Conservation (phyloP, 441 rosid genomes). For the Omphalea diandra region DNA sequence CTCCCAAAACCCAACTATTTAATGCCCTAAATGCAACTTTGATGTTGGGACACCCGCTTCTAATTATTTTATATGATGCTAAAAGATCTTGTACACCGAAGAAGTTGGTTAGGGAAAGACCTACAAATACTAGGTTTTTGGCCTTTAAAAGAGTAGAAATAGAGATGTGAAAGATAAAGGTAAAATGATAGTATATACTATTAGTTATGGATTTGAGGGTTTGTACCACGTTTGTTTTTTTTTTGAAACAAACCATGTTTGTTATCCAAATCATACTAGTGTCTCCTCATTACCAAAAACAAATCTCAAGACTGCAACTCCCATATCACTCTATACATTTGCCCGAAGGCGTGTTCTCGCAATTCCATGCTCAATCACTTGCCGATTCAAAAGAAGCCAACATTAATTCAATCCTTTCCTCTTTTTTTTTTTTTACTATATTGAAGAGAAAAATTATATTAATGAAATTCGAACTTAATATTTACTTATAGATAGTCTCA, state of each 20-base stretch:
- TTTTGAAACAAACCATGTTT: no score
- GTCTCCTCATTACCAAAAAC: conserved; percentile 27
- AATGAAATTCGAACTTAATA: no score
- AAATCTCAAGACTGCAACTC: conserved; percentile 3
- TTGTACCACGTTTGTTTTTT: conserved; percentile 28
- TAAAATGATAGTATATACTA: background rate
- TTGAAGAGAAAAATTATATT: no score
- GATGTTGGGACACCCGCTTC: background rate
- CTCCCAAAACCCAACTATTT: background rate
- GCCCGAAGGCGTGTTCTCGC: conserved; percentile 42
- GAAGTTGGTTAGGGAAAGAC: background rate
- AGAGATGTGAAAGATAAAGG: no score
- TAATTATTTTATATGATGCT: background rate
- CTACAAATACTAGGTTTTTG: conserved; percentile 3
- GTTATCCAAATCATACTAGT: conserved; percentile 31
- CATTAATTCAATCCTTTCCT: conserved; percentile 20
- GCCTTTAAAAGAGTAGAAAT: background rate
- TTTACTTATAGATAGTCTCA: no score
- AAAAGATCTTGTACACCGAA: no score
- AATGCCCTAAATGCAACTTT: background rate
- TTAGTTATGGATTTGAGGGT: conserved; percentile 5
- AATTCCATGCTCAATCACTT: conserved; percentile 36
- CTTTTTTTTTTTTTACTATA: no score
- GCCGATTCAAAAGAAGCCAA: conserved; percentile 42
- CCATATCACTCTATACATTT: background rate